Percentiles rank a stretch among this genome's conserved stretches.
Conservation (phyloP, 768 basidiomycete species). For the Amanita molliuscula region DNA sequence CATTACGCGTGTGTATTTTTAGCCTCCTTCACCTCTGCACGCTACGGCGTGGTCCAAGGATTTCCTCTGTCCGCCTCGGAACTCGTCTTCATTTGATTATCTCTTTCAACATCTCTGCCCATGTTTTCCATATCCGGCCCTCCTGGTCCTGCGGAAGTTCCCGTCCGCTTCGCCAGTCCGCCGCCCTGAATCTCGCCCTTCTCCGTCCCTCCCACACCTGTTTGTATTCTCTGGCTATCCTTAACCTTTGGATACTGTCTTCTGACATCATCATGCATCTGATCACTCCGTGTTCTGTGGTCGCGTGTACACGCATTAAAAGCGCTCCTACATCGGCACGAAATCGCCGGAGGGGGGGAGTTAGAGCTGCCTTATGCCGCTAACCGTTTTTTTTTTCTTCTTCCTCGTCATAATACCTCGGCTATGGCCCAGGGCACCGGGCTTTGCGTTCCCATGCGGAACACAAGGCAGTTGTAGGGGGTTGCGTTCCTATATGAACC, state of each 20-base stretch:
- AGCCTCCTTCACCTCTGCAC: neutral
- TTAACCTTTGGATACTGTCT: too few relatives aligned
- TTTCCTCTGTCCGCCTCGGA: neutral
- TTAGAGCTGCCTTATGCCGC: neutral
- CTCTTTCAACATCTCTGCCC: neutral
- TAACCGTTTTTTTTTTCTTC: neutral
- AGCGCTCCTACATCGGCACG: neutral
- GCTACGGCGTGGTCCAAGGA: neutral
- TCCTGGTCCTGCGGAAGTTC: too few relatives aligned
- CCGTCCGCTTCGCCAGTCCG: too few relatives aligned
- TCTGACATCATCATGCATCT: too few relatives aligned
- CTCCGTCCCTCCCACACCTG: neutral
- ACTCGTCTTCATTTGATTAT: neutral
- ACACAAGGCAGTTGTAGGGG: too few relatives aligned
- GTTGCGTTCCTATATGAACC: too few relatives aligned
- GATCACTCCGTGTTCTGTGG: neutral
- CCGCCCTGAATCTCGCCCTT: neutral
- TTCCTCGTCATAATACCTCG: too few relatives aligned
- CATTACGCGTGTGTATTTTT: slow-evolving; percentile 2
- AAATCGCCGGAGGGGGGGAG: neutral
- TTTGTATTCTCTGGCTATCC: too few relatives aligned
- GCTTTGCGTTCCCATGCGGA: too few relatives aligned
- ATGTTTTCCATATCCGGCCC: neutral
- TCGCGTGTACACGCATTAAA: neutral
- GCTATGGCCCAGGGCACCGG: too few relatives aligned